phyloP scores from a whole-genome alignment of 2,329 filamentous ascomycete genomes.

The Teratosphaeria zuluensis region DNA sequence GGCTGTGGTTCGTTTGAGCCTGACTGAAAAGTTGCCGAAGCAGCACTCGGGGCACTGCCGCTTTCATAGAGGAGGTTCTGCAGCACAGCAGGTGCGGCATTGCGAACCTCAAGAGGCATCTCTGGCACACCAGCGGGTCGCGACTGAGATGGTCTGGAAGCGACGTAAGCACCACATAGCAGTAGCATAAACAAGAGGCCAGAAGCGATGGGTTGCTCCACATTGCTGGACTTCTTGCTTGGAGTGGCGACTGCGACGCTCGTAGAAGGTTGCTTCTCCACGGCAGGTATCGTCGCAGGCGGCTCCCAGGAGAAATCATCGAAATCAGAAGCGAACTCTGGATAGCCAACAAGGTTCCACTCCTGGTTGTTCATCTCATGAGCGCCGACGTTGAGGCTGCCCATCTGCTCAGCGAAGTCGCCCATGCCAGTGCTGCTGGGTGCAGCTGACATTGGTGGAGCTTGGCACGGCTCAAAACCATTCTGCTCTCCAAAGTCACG shows the following conservation, averaged over 20 bases:
- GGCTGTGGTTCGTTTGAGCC: slow-evolving; percentile 14
- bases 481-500: slow-evolving; percentile 43
- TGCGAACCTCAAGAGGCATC: slow-evolving; percentile 71
- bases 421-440: slow-evolving; percentile 55
- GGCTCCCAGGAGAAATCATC: slow-evolving; percentile 50
- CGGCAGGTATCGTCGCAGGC: slow-evolving; percentile 9
- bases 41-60: background rate
- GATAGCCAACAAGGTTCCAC: slow-evolving; percentile 70
- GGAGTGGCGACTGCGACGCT: slow-evolving; percentile 9
- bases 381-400: slow-evolving; percentile 67
- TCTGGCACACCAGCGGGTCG: slow-evolving; percentile 62
- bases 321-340: slow-evolving; percentile 22
- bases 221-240: slow-evolving; percentile 30
- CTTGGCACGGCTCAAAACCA: slow-evolving; percentile 44
- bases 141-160: slow-evolving; percentile 68
- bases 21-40: background rate
- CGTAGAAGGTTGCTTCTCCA: slow-evolving; percentile 16
- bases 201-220: slow-evolving; percentile 58
- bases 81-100: slow-evolving; percentile 65
- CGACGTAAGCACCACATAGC: slow-evolving; percentile 89
- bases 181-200: slow-evolving; percentile 89
- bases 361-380: slow-evolving; percentile 58
- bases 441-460: slow-evolving; percentile 34
- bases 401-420: slow-evolving; percentile 70
- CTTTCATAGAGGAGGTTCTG: slow-evolving; percentile 49